Percentiles rank a stretch among this genome's conserved stretches.
Conservation (phyloP, 1,284 basidiomycete genomes). For the Phaffia rhodozyma region DNA sequence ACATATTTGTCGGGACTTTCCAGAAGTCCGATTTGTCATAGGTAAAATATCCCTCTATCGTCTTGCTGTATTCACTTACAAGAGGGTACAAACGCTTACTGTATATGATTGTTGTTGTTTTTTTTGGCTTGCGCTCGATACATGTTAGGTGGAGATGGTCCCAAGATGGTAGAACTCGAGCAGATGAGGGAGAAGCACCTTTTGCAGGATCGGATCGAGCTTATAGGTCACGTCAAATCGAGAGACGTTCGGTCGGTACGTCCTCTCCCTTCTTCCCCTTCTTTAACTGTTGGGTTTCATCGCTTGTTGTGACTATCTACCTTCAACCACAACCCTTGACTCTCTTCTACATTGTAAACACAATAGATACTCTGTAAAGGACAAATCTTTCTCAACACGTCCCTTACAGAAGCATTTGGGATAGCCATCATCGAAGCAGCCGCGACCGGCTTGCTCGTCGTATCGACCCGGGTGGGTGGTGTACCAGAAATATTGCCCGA, state of each 20-base stretch:
- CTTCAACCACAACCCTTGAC: neutral
- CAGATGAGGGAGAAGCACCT: conserved; percentile 89
- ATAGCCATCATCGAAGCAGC: conserved; percentile 95
- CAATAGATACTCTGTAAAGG: conserved; percentile 67
- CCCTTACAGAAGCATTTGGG: conserved; percentile 91
- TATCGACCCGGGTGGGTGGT: conserved; percentile 86
- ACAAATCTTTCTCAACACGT: conserved; percentile 88
- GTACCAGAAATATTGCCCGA: conserved; percentile 88
- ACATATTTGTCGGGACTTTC: conserved; percentile 69
- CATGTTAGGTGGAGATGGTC: conserved; percentile 70
- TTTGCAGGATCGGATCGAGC: conserved; percentile 78
- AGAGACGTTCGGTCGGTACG: conserved; percentile 69
- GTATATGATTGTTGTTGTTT: neutral
- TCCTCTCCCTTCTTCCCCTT: conserved; percentile 11
- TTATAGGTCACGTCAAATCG: conserved; percentile 70
- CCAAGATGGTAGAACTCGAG: conserved; percentile 85
- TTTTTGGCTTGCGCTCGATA: neutral
- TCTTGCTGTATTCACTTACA: conserved; percentile 1
- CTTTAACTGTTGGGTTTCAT: neutral
- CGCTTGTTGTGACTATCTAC: neutral
- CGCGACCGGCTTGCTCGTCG: conserved; percentile 84
- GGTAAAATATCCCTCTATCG: conserved; percentile 41
- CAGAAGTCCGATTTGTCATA: conserved; percentile 75
- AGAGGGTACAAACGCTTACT: neutral
- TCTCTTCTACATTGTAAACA: neutral